Evolutionary conservation across 768 basidiomycete species (phyloP).

Genomic region (Leccinum olivaceopallidum): DNA sequence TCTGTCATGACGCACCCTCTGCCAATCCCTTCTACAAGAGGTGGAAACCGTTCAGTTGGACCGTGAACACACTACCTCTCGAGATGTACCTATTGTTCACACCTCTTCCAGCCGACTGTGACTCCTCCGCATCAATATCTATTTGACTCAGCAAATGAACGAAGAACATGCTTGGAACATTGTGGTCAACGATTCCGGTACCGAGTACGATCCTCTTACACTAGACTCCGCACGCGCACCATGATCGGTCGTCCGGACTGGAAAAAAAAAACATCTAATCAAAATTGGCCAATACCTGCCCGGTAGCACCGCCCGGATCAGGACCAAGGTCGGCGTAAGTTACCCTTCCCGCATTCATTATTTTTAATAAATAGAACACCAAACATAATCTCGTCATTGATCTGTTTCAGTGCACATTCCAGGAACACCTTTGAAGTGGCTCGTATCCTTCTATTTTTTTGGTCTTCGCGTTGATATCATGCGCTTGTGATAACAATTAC

Average conservation of each 20-base stretch:
- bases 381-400: conserved; percentile 49
- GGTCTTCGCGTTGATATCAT: not conserved
- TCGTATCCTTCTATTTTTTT: not conserved
- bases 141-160: conserved; percentile 82
- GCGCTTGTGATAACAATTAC: not conserved
- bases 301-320: conserved; percentile 74
- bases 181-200: conserved; percentile 81
- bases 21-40: conserved; percentile 84
- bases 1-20: conserved; percentile 92
- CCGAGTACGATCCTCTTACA: conserved; percentile 87
- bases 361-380: conserved; percentile 41
- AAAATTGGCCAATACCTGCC: conserved; percentile 54
- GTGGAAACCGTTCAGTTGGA: conserved; percentile 88
- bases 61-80: conserved; percentile 52
- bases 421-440: conserved; percentile 22
- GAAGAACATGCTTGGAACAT: conserved; percentile 94
- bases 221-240: conserved; percentile 79
- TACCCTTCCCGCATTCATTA: conserved; percentile 10
- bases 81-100: conserved; percentile 9
- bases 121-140: conserved; percentile 80
- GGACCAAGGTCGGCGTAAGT: conserved; percentile 39
- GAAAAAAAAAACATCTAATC: conserved; percentile 47
- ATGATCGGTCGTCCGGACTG: conserved; percentile 94
- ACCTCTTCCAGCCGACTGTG: conserved; percentile 47
- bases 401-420: not conserved